Percentiles rank a stretch among this genome's conserved stretches.
These are phyloP conservation scores for Lepidium sativum DNA, from an alignment of 345 rosid genomes.

Conservation along the genomic window DNA sequence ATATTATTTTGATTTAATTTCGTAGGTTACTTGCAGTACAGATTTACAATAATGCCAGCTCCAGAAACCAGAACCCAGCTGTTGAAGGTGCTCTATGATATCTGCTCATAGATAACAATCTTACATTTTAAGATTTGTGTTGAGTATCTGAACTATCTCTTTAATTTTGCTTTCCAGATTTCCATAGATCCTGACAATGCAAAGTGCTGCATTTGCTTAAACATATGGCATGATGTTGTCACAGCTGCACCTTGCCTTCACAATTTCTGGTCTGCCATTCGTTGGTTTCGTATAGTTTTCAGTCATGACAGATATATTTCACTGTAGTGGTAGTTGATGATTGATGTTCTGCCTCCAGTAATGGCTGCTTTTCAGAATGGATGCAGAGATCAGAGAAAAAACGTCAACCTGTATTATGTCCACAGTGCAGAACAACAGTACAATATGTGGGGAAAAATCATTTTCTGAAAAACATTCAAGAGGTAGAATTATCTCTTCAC, in stretches of 20 bases:
- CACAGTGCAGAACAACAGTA: slow-evolving; percentile 83
- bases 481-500: slow-evolving; percentile 36
- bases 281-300: not conserved
- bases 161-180: slow-evolving; percentile 39
- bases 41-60: slow-evolving; percentile 55
- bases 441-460: slow-evolving; percentile 82
- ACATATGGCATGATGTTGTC: slow-evolving; percentile 88
- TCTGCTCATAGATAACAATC: not conserved
- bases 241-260: slow-evolving; percentile 95
- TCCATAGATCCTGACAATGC: slow-evolving; percentile 62
- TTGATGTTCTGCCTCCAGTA: slow-evolving; percentile 44
- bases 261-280: slow-evolving; percentile 65
- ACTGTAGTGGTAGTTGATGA: not conserved
- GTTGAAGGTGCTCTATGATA: slow-evolving; percentile 40
- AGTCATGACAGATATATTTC: not conserved
- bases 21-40: slow-evolving; percentile 58
- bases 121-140: not conserved
- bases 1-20: not conserved
- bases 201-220: slow-evolving; percentile 90
- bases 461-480: slow-evolving; percentile 64
- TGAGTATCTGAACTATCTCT: not conserved
- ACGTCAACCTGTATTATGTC: slow-evolving; percentile 64
- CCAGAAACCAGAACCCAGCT: slow-evolving; percentile 34
- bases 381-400: slow-evolving; percentile 66
- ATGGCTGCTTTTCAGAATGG: slow-evolving; percentile 98